These are phyloP conservation scores for Geotrichum aggregatum DNA, from an alignment of 1,139 yeast species.

Conservation along the genomic window DNA sequence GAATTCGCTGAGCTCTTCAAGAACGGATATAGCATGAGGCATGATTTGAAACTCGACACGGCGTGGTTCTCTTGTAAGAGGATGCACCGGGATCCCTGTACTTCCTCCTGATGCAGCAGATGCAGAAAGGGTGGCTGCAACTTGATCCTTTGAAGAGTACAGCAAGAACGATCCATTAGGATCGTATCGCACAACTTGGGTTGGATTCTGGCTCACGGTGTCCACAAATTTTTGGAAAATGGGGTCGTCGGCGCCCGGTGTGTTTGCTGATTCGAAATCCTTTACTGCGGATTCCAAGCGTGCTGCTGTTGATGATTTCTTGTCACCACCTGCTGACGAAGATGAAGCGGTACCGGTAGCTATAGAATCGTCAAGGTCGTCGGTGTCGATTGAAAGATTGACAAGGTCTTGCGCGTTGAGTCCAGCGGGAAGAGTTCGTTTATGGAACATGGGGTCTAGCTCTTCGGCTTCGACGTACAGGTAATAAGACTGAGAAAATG, in stretches of 20 bases:
- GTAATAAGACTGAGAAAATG: conserved; percentile 10
- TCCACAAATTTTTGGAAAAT: conserved; percentile 75
- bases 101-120: neutral
- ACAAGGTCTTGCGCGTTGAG: conserved; percentile 19
- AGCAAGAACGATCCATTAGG: conserved; percentile 45
- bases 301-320: neutral
- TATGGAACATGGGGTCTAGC: conserved; percentile 19
- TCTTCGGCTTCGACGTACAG: conserved; percentile 20
- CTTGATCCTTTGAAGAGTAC: conserved; percentile 60
- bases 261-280: conserved; percentile 22
- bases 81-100: conserved; percentile 10
- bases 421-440: conserved; percentile 16
- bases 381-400: conserved; percentile 12
- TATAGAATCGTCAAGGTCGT: conserved; percentile 2
- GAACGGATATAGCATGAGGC: conserved; percentile 86
- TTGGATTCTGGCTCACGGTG: conserved; percentile 72
- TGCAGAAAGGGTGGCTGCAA: conserved; percentile 46
- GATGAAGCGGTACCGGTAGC: neutral
- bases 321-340: neutral
- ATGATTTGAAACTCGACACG: conserved; percentile 82
- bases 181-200: conserved; percentile 81
- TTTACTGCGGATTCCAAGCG: neutral
- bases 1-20: no score
- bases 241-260: conserved; percentile 46
- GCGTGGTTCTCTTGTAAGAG: conserved; percentile 46